phyloP scores from a whole-genome alignment of 78 protist genomes.

The Dictyostelium firmibasis region DNA sequence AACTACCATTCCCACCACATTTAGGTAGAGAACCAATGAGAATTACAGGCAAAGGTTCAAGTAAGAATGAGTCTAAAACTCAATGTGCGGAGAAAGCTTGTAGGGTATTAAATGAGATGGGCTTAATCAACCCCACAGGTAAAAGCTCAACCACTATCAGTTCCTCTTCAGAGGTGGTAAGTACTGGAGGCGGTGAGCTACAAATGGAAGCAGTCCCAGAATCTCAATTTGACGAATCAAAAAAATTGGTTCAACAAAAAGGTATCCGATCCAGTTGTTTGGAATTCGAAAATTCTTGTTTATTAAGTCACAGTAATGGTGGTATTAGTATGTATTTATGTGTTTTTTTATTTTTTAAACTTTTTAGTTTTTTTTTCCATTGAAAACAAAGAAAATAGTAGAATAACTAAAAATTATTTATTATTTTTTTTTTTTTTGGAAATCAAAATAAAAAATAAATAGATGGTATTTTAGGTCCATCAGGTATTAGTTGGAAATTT shows the following conservation, averaged over 20 bases:
- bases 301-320: constrained; percentile 8
- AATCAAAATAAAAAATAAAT: neutral
- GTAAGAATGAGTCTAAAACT: neutral
- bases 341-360: neutral
- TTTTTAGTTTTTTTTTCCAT: neutral
- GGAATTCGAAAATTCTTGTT: constrained; percentile 1
- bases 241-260: neutral
- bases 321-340: neutral
- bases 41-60: neutral
- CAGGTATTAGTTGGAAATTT: constrained; percentile 37
- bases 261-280: neutral
- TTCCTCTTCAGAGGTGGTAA: neutral
- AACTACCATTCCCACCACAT: neutral
- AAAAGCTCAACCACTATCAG: neutral
- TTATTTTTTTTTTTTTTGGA: too few species aligned
- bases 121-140: neutral
- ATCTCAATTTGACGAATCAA: neutral
- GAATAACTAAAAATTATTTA: too few species aligned
- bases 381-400: neutral
- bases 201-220: neutral
- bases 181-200: neutral
- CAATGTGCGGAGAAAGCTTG: constrained; percentile 11
- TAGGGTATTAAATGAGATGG: neutral
- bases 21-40: neutral
- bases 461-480: constrained; percentile 32